These are phyloP conservation scores for Bisporella sp. DNA, from an alignment of 2,329 filamentous ascomycete species.

Conservation along the genomic window DNA sequence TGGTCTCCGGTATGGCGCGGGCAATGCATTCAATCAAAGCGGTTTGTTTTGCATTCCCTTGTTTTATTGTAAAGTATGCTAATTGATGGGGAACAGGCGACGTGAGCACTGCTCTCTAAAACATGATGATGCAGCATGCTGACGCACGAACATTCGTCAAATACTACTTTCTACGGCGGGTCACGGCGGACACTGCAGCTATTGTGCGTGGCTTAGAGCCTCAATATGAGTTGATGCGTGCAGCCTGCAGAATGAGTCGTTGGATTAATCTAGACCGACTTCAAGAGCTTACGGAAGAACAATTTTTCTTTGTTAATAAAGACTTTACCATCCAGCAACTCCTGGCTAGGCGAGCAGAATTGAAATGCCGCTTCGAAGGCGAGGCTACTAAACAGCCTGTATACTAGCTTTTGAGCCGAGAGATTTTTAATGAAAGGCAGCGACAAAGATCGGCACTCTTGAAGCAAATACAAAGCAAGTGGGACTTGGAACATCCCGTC, in stretches of 20 bases:
- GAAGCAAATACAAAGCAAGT: conserved; percentile 9
- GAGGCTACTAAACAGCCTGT: conserved; percentile 6
- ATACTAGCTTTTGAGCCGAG: conserved; percentile 7
- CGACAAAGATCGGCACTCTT: conserved; percentile 6
- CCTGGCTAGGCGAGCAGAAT: conserved; percentile 10
- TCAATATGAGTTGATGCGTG: conserved; percentile 11
- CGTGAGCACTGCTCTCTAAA: conserved; percentile 14
- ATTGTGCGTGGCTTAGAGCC: conserved; percentile 11
- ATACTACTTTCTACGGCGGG: conserved; percentile 10
- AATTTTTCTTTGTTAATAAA: conserved; percentile 15
- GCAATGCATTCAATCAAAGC: conserved; percentile 18
- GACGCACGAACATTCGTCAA: conserved; percentile 15
- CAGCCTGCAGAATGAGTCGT: conserved; percentile 11
- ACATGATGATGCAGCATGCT: conserved; percentile 15
- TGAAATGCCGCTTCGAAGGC: conserved; percentile 10
- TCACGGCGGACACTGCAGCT: conserved; percentile 10
- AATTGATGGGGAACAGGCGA: conserved; percentile 7
- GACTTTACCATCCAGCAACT: conserved; percentile 10
- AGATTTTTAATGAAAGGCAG: conserved; percentile 13
- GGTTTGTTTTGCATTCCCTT: conserved; percentile 8
- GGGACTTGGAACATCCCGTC: conserved; percentile 14
- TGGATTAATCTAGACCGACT: conserved; percentile 13
- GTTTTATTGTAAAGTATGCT: conserved; percentile 5
- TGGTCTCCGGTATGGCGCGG: conserved; percentile 14
- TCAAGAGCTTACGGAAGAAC: conserved; percentile 12